phyloP scores from a whole-genome alignment of 345 rosid species.

The Eutrema japonicum region DNA sequence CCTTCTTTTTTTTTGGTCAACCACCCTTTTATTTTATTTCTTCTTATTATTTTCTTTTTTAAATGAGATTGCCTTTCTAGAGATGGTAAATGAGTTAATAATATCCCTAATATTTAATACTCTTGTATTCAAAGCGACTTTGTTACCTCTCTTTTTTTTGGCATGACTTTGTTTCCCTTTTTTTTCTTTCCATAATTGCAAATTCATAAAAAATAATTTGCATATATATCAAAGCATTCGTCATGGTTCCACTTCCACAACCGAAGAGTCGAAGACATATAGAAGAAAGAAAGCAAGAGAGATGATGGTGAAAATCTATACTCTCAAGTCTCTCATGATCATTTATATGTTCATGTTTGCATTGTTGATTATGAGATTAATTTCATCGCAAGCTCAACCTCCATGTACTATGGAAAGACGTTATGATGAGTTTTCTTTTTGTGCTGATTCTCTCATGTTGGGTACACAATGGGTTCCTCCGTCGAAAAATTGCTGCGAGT shows the following conservation, averaged over 20 bases:
- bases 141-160: too few relatives aligned
- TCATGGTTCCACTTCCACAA: too few relatives aligned
- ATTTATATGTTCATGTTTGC: slow-evolving; percentile 1
- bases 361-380: neutral
- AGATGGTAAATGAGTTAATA: neutral
- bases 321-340: neutral
- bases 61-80: neutral
- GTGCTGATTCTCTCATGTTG: slow-evolving; percentile 8
- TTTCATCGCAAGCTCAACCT: slow-evolving; percentile 1
- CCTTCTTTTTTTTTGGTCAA: too few relatives aligned
- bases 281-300: neutral
- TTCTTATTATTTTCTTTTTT: too few relatives aligned
- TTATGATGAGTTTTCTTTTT: neutral
- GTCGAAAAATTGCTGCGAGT: neutral
- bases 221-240: neutral
- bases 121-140: neutral
- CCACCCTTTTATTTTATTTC: too few relatives aligned
- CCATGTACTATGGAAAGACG: neutral
- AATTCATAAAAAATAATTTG: neutral
- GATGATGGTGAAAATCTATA: neutral
- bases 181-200: neutral
- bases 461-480: slow-evolving; percentile 7
- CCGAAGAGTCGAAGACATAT: neutral
- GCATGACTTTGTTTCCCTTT: neutral
- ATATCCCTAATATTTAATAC: neutral